These are phyloP conservation scores for Cyberlindnera samutprakarnensis DNA, from an alignment of 805 yeast species.

Conservation along the genomic window DNA sequence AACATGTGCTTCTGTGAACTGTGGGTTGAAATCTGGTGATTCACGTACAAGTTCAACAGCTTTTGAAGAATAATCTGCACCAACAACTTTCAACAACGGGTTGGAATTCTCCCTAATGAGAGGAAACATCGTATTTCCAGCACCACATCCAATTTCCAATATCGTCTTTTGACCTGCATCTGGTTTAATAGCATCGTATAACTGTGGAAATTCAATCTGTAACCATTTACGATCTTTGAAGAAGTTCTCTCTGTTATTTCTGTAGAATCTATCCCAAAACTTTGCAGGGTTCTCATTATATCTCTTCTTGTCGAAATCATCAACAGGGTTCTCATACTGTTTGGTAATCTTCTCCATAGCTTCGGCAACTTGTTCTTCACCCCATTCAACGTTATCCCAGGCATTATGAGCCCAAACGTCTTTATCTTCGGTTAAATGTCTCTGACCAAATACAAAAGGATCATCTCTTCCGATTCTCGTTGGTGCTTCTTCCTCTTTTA, in stretches of 20 bases:
- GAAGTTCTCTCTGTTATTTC: slow-evolving; percentile 85
- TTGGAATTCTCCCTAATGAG: slow-evolving; percentile 77
- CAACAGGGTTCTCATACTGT: slow-evolving; percentile 80
- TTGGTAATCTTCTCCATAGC: slow-evolving; percentile 68
- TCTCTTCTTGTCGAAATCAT: slow-evolving; percentile 71
- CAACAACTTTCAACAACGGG: slow-evolving; percentile 63
- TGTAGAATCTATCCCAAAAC: slow-evolving; percentile 92
- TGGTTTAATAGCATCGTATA: slow-evolving; percentile 70
- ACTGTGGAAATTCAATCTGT: slow-evolving; percentile 83
- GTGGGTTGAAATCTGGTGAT: slow-evolving; percentile 51
- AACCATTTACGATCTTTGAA: slow-evolving; percentile 97
- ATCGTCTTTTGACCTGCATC: slow-evolving; percentile 67
- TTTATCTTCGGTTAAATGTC: slow-evolving; percentile 60
- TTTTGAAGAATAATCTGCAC: slow-evolving; percentile 83
- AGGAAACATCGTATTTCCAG: slow-evolving; percentile 95
- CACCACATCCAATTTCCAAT: slow-evolving; percentile 96
- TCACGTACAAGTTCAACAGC: slow-evolving; percentile 82
- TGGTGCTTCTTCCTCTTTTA: slow-evolving; percentile 14
- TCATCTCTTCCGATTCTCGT: slow-evolving; percentile 73
- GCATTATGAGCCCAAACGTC: slow-evolving; percentile 93
- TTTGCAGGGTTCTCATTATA: slow-evolving; percentile 84
- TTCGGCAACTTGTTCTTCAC: slow-evolving; percentile 71
- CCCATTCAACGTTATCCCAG: slow-evolving; percentile 96
- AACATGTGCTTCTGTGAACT: slow-evolving; percentile 72
- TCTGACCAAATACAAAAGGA: slow-evolving; percentile 90